Evolutionary conservation across 2,329 filamentous ascomycete species (phyloP).

Genomic region (Orbilia ellipsospora): DNA sequence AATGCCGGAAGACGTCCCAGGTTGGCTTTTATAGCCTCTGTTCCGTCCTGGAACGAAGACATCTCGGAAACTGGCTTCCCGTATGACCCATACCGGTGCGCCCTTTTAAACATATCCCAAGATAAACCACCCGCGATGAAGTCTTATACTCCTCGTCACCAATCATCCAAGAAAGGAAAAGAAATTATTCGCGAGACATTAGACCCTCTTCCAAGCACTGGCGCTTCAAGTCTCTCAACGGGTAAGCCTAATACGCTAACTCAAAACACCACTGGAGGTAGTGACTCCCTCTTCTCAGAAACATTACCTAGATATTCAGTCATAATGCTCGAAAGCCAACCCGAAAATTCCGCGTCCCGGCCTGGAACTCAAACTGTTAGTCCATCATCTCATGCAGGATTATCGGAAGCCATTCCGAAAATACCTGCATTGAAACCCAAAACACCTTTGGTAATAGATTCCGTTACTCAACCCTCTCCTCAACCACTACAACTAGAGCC

Average conservation of each 20-base stretch:
- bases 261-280: not conserved
- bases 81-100: constrained; percentile 52
- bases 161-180: constrained; percentile 46
- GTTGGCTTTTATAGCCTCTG: constrained; percentile 51
- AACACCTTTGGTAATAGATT: constrained; percentile 1
- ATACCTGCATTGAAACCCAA: constrained; percentile 28
- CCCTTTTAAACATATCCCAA: constrained; percentile 51
- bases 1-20: constrained; percentile 37
- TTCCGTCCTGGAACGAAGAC: constrained; percentile 50
- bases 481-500: not conserved
- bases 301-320: constrained; percentile 44
- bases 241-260: not conserved
- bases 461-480: not conserved
- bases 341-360: not conserved
- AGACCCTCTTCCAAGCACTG: not conserved
- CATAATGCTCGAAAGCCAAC: constrained; percentile 26
- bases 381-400: too few relatives aligned
- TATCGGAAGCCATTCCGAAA: not conserved
- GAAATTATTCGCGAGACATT: constrained; percentile 30
- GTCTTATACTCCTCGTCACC: constrained; percentile 10
- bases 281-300: constrained; percentile 6
- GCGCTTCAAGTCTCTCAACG: not conserved
- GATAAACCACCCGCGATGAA: constrained; percentile 29
- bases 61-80: constrained; percentile 49
- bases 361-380: not conserved